phyloP scores from a whole-genome alignment of 2,329 filamentous ascomycete species.

The Pseudopithomyces chartarum region DNA sequence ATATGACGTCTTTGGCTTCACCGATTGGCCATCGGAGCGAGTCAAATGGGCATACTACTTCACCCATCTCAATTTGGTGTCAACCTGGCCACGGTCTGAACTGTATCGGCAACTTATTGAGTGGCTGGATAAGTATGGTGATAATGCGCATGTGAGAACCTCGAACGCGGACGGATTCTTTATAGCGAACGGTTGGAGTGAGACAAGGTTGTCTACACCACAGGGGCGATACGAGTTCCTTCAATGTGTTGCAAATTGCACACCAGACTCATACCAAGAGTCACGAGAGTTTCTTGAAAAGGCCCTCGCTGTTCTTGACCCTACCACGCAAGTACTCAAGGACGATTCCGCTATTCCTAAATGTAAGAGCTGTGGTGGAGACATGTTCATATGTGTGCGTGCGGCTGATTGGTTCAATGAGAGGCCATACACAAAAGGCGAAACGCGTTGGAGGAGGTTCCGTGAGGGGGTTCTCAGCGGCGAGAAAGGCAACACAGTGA shows the following conservation, averaged over 20 bases:
- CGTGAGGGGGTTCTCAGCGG: slow-evolving; percentile 2
- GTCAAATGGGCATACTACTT: slow-evolving; percentile 44
- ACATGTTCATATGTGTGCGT: slow-evolving; percentile 35
- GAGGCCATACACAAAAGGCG: slow-evolving; percentile 23
- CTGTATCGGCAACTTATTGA: slow-evolving; percentile 22
- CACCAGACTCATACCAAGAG: slow-evolving; percentile 30
- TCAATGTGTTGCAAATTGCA: slow-evolving; percentile 37
- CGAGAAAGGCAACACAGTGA: slow-evolving; percentile 19
- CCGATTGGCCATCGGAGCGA: slow-evolving; percentile 30
- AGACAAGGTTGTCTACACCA: slow-evolving; percentile 32
- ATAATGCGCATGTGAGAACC: slow-evolving; percentile 34
- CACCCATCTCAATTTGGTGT: slow-evolving; percentile 34
- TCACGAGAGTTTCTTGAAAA: slow-evolving; percentile 24
- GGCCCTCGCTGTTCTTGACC: slow-evolving; percentile 25
- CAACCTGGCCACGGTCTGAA: slow-evolving; percentile 29
- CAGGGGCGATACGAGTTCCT: slow-evolving; percentile 38
- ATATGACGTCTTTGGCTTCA: slow-evolving; percentile 43
- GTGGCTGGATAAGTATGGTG: slow-evolving; percentile 18
- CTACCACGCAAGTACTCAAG: slow-evolving; percentile 22
- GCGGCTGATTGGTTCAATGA: slow-evolving; percentile 36
- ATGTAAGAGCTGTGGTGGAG: slow-evolving; percentile 30
- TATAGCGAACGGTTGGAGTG: slow-evolving; percentile 29
- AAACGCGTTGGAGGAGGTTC: slow-evolving; percentile 27
- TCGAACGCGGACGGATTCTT: slow-evolving; percentile 44
- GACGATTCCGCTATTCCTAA: slow-evolving; percentile 24